Percentiles rank a stretch among this genome's conserved stretches.
phyloP scores from a whole-genome alignment of 2,329 filamentous ascomycete species.

The Fusarium xylarioides region DNA sequence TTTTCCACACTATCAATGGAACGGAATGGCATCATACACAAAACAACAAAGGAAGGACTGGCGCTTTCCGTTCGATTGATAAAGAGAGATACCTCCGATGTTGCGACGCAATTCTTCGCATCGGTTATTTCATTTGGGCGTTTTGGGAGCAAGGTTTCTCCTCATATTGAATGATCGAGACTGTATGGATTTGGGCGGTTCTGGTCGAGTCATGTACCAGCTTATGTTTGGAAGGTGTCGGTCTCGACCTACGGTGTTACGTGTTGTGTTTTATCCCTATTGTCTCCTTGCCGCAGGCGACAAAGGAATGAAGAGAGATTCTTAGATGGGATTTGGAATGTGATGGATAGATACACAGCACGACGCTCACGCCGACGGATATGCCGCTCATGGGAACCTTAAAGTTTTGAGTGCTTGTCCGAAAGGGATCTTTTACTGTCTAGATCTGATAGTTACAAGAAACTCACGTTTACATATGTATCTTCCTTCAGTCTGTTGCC shows the following conservation, averaged over 20 bases:
- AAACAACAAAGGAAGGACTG: constrained; percentile 33
- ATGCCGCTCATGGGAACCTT: constrained; percentile 25
- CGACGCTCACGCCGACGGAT: constrained; percentile 38
- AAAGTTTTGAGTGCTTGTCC: constrained; percentile 14
- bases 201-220: constrained; percentile 25
- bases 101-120: constrained; percentile 34
- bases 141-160: constrained; percentile 7
- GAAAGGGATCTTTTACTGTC: constrained; percentile 17
- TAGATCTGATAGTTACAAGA: constrained; percentile 26
- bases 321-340: constrained; percentile 21
- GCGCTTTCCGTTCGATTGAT: constrained; percentile 46
- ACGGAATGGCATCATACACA: constrained; percentile 38
- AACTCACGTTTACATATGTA: constrained; percentile 7
- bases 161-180: constrained; percentile 18
- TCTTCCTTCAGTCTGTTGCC: neutral
- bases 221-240: neutral
- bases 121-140: constrained; percentile 28
- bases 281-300: constrained; percentile 20
- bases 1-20: constrained; percentile 42
- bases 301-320: constrained; percentile 29
- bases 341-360: constrained; percentile 34
- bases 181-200: constrained; percentile 24
- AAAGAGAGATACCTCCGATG: constrained; percentile 42
- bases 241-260: constrained; percentile 7
- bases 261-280: constrained; percentile 25